Evolutionary conservation across 1,284 basidiomycete species (phyloP).

Genomic region (Agroathelia rolfsii): DNA sequence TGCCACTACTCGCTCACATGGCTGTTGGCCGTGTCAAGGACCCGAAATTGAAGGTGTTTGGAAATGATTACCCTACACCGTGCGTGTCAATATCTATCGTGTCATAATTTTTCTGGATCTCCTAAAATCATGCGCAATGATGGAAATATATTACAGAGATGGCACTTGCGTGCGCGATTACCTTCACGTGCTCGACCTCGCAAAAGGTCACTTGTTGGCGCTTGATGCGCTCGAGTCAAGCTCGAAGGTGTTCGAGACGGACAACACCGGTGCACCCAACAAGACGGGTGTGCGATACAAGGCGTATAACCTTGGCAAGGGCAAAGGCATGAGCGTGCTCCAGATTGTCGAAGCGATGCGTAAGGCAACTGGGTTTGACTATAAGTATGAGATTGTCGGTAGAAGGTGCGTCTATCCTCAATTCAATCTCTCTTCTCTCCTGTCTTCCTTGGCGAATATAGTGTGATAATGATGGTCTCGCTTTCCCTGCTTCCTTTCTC

Average conservation of each 20-base stretch:
- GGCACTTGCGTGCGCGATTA: constrained; percentile 98
- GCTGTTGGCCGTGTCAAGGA: constrained; percentile 85
- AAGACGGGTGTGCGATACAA: no score
- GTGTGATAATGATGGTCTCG: not conserved
- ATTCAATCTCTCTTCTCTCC: not conserved
- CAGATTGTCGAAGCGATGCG: constrained; percentile 95
- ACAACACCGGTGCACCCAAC: constrained; percentile 37
- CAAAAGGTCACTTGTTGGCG: constrained; percentile 87
- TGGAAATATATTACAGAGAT: constrained; percentile 44
- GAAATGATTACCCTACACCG: constrained; percentile 96
- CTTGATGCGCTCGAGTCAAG: constrained; percentile 74
- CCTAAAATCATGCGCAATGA: not conserved
- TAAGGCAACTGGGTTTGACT: constrained; percentile 83
- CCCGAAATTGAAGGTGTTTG: constrained; percentile 84
- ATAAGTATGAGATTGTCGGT: constrained; percentile 84
- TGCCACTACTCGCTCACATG: constrained; percentile 93
- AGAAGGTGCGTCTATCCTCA: constrained; percentile 53
- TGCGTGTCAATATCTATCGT: constrained; percentile 27
- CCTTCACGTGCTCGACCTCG: constrained; percentile 93
- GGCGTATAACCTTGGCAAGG: constrained; percentile 95
- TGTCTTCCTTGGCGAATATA: not conserved
- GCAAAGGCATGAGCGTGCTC: constrained; percentile 86
- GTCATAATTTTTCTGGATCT: not conserved
- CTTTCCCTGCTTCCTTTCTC: constrained; percentile 8
- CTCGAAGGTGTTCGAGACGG: constrained; percentile 46